Percentiles rank a stretch among this genome's conserved stretches.
phyloP scores from a whole-genome alignment of 2,329 filamentous ascomycete species.

The Scytalidium lignicola region DNA sequence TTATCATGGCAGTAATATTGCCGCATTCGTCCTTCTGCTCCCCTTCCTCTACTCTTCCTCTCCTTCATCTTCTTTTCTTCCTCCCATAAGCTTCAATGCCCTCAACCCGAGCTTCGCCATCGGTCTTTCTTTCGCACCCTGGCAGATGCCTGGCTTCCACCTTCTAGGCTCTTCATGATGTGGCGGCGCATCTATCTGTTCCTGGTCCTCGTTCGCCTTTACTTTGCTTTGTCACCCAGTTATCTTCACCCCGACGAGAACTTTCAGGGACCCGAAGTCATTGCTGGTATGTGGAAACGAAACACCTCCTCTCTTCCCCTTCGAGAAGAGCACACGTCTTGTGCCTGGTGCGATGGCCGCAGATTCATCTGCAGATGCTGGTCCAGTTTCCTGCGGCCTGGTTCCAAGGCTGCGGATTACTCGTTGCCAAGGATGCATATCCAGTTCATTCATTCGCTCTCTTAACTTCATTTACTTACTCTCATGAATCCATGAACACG shows the following conservation, averaged over 20 bases:
- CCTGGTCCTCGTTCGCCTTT: constrained; percentile 80
- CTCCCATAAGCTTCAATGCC: not conserved
- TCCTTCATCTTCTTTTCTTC: not conserved
- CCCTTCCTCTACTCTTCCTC: not conserved
- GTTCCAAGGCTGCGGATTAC: not conserved
- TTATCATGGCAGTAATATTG: no score
- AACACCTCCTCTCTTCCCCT: constrained; percentile 1
- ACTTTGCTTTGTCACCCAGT: constrained; percentile 89
- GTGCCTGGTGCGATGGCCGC: not conserved
- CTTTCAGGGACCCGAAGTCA: constrained; percentile 96
- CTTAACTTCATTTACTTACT: no score
- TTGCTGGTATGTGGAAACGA: constrained; percentile 66
- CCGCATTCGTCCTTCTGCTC: not conserved
- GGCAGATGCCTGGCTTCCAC: not conserved
- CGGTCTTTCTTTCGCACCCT: not conserved
- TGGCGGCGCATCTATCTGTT: constrained; percentile 87
- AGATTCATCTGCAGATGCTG: not conserved
- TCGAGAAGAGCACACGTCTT: not conserved
- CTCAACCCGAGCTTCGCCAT: not conserved
- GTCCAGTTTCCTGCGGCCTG: not conserved
- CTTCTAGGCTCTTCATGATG: constrained; percentile 48
- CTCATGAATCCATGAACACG: no score
- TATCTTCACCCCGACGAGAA: constrained; percentile 98
- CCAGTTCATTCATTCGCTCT: not conserved
- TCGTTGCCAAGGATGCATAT: not conserved